Conservation (phyloP, 2,329 filamentous ascomycete genomes). For the Alternaria sp. region DNA sequence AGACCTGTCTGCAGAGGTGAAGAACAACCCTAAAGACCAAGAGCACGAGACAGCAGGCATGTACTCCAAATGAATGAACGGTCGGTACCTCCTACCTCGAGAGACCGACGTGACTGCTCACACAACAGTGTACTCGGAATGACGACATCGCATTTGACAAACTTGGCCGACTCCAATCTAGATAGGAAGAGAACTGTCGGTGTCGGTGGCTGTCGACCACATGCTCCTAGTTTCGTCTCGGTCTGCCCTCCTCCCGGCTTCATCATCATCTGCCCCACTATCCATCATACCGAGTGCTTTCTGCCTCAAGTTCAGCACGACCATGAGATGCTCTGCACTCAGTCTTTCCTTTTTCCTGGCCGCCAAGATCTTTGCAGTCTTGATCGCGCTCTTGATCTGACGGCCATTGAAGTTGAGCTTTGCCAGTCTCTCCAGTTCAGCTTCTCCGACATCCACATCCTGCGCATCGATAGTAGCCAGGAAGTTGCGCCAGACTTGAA, state of each 20-base stretch:
- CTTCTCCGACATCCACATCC: not conserved
- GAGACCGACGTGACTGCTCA: not conserved
- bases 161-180: not conserved
- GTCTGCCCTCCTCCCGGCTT: not conserved
- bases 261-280: not conserved
- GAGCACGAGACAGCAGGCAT: not conserved
- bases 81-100: not conserved
- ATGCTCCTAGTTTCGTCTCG: not conserved
- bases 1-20: not conserved
- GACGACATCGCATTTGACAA: not conserved
- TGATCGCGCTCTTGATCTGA: conserved; percentile 14
- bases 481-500: conserved; percentile 17
- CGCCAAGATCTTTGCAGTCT: conserved; percentile 16
- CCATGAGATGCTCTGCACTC: conserved; percentile 9
- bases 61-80: not conserved
- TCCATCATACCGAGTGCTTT: conserved; percentile 12
- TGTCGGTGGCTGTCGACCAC: not conserved
- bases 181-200: not conserved
- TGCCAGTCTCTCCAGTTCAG: not conserved
- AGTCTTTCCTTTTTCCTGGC: conserved; percentile 14
- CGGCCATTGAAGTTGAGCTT: conserved; percentile 9
- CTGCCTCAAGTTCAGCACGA: conserved; percentile 7
- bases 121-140: not conserved
- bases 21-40: not conserved
- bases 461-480: conserved; percentile 11